These are phyloP conservation scores for Hericium coralloides DNA, from an alignment of 768 basidiomycete genomes.

Conservation along the genomic window DNA sequence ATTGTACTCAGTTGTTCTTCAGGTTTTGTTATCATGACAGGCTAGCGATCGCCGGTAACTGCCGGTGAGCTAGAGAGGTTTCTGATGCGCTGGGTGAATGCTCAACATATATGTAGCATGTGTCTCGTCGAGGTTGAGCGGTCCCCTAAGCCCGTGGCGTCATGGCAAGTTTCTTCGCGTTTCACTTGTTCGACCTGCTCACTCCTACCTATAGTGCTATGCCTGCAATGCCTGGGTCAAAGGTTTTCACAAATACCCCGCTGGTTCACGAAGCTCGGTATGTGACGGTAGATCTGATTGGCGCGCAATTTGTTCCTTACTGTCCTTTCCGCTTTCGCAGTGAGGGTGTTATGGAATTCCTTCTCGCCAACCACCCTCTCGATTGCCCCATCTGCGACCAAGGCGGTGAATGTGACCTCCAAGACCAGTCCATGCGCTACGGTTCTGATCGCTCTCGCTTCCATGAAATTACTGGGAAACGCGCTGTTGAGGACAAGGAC, in stretches of 20 bases:
- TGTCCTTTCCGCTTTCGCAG: conserved; percentile 23
- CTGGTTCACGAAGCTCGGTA: conserved; percentile 83
- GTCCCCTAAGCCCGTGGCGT: conserved; percentile 91
- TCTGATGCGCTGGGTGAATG: neutral
- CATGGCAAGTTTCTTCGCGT: conserved; percentile 48
- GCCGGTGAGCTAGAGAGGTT: conserved; percentile 54
- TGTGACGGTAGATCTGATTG: neutral
- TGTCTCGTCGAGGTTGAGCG: conserved; percentile 97
- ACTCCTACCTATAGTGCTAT: conserved; percentile 56
- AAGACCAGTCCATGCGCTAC: conserved; percentile 99
- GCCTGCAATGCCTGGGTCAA: conserved; percentile 93
- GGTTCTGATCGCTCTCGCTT: conserved; percentile 96
- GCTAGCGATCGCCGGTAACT: conserved; percentile 95
- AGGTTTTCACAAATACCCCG: conserved; percentile 90
- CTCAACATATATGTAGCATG: conserved; percentile 51
- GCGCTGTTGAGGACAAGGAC: conserved; percentile 97
- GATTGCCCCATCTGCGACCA: conserved; percentile 99
- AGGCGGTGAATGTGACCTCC: conserved; percentile 97
- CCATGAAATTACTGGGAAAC: conserved; percentile 97
- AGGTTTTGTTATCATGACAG: conserved; percentile 90
- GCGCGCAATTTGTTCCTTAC: neutral
- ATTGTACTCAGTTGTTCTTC: neutral
- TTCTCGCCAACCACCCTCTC: conserved; percentile 94
- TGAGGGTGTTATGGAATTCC: conserved; percentile 98
- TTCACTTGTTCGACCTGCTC: neutral